These are phyloP conservation scores for Paecilomyces formosus DNA, from an alignment of 2,329 filamentous ascomycete species.

Conservation along the genomic window DNA sequence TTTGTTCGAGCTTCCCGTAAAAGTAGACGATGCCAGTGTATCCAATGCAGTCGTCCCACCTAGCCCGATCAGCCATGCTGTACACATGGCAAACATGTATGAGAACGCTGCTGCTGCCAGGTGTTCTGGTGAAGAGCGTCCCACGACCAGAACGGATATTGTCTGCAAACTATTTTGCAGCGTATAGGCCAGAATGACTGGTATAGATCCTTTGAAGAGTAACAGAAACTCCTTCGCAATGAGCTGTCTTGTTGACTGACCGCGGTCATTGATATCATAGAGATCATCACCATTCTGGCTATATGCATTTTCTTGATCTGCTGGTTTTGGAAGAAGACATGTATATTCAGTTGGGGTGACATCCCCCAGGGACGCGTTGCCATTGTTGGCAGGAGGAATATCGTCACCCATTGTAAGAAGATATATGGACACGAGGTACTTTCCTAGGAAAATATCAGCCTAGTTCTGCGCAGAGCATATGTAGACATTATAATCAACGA, in stretches of 20 bases:
- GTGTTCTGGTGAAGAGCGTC: conserved; percentile 69
- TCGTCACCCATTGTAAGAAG: background rate
- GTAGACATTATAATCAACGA: background rate
- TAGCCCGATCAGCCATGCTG: conserved; percentile 77
- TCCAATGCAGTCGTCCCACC: conserved; percentile 82
- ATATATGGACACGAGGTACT: background rate
- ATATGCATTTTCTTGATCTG: conserved; percentile 5
- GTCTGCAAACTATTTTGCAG: conserved; percentile 83
- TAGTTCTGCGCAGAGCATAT: background rate
- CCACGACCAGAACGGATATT: conserved; percentile 71
- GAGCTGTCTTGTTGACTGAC: conserved; percentile 25
- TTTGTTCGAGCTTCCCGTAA: conserved; percentile 72
- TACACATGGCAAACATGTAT: conserved; percentile 91
- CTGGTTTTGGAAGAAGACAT: conserved; percentile 18
- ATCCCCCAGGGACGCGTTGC: background rate
- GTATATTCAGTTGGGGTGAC: conserved; percentile 16
- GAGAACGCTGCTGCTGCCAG: conserved; percentile 77
- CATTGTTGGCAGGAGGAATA: conserved; percentile 6
- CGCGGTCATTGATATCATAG: conserved; percentile 30
- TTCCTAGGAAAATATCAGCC: background rate
- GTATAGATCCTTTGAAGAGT: conserved; percentile 61
- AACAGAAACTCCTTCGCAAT: conserved; percentile 57
- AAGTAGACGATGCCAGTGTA: conserved; percentile 74
- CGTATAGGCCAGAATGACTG: conserved; percentile 76
- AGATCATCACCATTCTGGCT: conserved; percentile 25